phyloP scores from a whole-genome alignment of 2,329 filamentous ascomycete species.

The Didymella pinodella region DNA sequence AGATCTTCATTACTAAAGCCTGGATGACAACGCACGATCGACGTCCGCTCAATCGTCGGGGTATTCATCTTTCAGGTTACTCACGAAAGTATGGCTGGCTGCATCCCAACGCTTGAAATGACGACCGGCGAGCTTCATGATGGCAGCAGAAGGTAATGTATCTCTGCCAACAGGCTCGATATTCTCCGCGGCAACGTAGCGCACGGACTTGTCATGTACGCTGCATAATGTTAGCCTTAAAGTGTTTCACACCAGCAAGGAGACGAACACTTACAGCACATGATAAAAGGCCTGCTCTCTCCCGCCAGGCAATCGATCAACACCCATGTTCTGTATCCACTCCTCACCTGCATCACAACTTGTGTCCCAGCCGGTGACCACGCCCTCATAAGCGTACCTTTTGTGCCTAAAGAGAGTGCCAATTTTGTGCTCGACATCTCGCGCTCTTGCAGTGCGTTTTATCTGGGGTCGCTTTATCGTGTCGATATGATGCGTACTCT shows the following conservation, averaged over 20 bases:
- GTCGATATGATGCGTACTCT: slow-evolving; percentile 65
- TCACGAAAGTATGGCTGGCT: slow-evolving; percentile 73
- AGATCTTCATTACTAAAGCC: too few species aligned
- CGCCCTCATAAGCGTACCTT: slow-evolving; percentile 78
- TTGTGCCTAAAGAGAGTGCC: slow-evolving; percentile 87
- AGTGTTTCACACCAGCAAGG: neutral
- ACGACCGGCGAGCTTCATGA: slow-evolving; percentile 77
- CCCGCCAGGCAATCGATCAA: slow-evolving; percentile 66
- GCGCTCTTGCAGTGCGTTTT: slow-evolving; percentile 21
- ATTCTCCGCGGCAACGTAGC: slow-evolving; percentile 84
- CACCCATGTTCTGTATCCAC: slow-evolving; percentile 70
- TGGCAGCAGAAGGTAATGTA: slow-evolving; percentile 60
- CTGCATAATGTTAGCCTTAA: slow-evolving; percentile 48
- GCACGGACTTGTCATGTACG: slow-evolving; percentile 71
- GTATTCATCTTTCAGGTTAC: slow-evolving; percentile 82
- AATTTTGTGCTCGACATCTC: slow-evolving; percentile 54
- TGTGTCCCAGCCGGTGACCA: slow-evolving; percentile 87
- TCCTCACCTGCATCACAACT: slow-evolving; percentile 66
- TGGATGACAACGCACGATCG: too few species aligned
- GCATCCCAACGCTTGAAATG: slow-evolving; percentile 89
- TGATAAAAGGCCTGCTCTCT: slow-evolving; percentile 81
- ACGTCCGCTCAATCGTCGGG: slow-evolving; percentile 69
- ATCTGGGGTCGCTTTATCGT: slow-evolving; percentile 57
- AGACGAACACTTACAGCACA: slow-evolving; percentile 72
- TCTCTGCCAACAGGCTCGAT: slow-evolving; percentile 60